Evolutionary conservation across 176 grass and related monocot species (phyloP).

Genomic region (Stipa capillata): DNA sequence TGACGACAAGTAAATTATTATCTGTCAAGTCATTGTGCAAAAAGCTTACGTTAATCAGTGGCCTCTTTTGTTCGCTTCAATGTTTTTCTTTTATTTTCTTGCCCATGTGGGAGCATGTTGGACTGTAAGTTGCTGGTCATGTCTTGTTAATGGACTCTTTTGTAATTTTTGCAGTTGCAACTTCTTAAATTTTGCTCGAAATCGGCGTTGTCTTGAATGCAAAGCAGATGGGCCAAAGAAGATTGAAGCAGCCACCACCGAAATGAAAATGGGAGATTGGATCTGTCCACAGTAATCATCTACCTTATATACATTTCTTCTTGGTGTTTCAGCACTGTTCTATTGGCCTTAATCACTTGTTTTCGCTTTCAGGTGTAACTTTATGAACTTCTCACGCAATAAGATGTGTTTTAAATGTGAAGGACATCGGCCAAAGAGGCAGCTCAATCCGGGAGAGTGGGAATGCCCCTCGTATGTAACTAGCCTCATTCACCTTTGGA

Average conservation of each 20-base stretch:
- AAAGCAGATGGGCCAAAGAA: slow-evolving; percentile 64
- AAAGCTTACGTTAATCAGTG: background rate
- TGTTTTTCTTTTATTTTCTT: background rate
- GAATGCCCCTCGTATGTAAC: slow-evolving; percentile 69
- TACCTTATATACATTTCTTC: background rate
- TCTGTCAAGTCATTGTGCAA: background rate
- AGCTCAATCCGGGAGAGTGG: slow-evolving; percentile 77
- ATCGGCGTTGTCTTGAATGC: slow-evolving; percentile 49
- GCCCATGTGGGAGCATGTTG: background rate
- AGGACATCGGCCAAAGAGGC: slow-evolving; percentile 52
- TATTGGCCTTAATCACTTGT: slow-evolving; percentile 6
- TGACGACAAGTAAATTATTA: no score
- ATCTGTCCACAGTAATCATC: slow-evolving; percentile 60
- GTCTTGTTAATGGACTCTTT: background rate
- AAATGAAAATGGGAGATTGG: slow-evolving; percentile 94
- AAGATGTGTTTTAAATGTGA: slow-evolving; percentile 70
- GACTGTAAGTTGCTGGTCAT: background rate
- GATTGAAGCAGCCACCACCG: slow-evolving; percentile 1
- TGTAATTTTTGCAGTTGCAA: slow-evolving; percentile 49
- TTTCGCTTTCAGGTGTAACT: slow-evolving; percentile 51
- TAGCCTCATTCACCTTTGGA: background rate
- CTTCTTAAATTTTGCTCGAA: slow-evolving; percentile 74
- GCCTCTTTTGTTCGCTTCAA: background rate
- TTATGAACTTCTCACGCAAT: slow-evolving; percentile 87
- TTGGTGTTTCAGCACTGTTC: background rate